A percentile compares a stretch with the other conserved stretches of the same genome.
These are phyloP conservation scores for Paraconiothyrium brasiliense DNA, from an alignment of 2,329 filamentous ascomycete species.

Conservation along the genomic window DNA sequence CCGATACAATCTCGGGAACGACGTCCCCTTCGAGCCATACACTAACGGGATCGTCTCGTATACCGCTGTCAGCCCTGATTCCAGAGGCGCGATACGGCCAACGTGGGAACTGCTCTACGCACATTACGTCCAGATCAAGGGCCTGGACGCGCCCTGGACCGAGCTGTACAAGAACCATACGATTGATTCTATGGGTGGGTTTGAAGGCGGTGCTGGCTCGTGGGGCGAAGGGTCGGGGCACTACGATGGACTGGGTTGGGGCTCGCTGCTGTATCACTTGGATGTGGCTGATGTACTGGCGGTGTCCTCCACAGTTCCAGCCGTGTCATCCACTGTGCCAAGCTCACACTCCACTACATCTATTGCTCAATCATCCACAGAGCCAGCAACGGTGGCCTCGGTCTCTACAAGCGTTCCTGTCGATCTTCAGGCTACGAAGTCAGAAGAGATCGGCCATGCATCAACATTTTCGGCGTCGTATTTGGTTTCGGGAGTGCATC, in stretches of 20 bases:
- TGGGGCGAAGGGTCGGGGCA: conserved; percentile 54
- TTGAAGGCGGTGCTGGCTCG: conserved; percentile 57
- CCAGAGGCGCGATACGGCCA: conserved; percentile 49
- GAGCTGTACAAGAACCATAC: conserved; percentile 21
- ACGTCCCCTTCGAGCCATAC: conserved; percentile 56
- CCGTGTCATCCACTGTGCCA: too few species aligned
- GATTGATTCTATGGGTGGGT: conserved; percentile 30
- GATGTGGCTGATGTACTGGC: conserved; percentile 5
- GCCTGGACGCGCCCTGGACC: conserved; percentile 50
- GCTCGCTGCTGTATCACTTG: conserved; percentile 41
- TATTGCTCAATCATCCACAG: too few species aligned
- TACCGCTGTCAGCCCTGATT: conserved; percentile 42
- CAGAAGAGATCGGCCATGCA: too few species aligned
- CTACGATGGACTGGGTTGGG: conserved; percentile 53
- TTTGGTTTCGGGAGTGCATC: too few species aligned
- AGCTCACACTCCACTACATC: too few species aligned
- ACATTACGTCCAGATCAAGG: conserved; percentile 51
- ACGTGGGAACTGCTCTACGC: conserved; percentile 51
- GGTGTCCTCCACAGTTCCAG: not conserved
- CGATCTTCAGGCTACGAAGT: too few species aligned
- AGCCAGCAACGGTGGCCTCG: too few species aligned
- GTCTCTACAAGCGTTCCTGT: too few species aligned
- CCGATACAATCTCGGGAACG: conserved; percentile 56
- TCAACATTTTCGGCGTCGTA: too few species aligned
- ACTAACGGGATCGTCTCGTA: conserved; percentile 51